Percentiles rank a stretch among this genome's conserved stretches.
These are phyloP conservation scores for Amorphotheca resinae DNA, from an alignment of 495 filamentous ascomycete species.

Conservation along the genomic window DNA sequence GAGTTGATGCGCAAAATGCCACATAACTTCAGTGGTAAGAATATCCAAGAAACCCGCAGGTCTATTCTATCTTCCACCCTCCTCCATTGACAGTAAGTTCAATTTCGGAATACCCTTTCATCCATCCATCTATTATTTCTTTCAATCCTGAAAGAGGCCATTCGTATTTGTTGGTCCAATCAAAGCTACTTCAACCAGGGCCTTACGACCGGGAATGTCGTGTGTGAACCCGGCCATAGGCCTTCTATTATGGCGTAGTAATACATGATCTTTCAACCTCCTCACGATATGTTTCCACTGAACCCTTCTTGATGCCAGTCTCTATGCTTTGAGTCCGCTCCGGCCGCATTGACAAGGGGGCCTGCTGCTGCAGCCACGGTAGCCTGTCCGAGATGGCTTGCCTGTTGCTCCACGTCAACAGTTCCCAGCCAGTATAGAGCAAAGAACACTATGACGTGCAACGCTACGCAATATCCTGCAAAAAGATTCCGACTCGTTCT, in stretches of 20 bases:
- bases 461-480: constrained; percentile 79
- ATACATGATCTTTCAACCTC: constrained; percentile 7
- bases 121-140: too few relatives aligned
- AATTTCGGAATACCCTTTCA: too few relatives aligned
- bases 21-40: too few relatives aligned
- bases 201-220: too few relatives aligned
- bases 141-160: too few relatives aligned
- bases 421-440: constrained; percentile 78
- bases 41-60: too few relatives aligned
- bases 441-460: constrained; percentile 77
- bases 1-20: too few relatives aligned
- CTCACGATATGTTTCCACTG: constrained; percentile 12
- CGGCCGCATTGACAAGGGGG: constrained; percentile 23
- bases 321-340: constrained; percentile 33
- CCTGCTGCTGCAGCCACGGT: constrained; percentile 32
- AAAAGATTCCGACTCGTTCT: constrained; percentile 88
- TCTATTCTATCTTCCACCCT: too few relatives aligned
- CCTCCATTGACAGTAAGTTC: too few relatives aligned
- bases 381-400: constrained; percentile 32
- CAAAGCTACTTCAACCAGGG: too few relatives aligned
- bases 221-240: too few relatives aligned
- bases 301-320: constrained; percentile 55
- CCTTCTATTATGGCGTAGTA: constrained; percentile 15
- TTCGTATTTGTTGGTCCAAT: too few relatives aligned
- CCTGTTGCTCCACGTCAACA: constrained; percentile 42